A percentile compares a stretch with the other conserved stretches of the same genome.
Evolutionary conservation across 805 yeast species (phyloP).

Genomic region (Starmerella geochares): DNA sequence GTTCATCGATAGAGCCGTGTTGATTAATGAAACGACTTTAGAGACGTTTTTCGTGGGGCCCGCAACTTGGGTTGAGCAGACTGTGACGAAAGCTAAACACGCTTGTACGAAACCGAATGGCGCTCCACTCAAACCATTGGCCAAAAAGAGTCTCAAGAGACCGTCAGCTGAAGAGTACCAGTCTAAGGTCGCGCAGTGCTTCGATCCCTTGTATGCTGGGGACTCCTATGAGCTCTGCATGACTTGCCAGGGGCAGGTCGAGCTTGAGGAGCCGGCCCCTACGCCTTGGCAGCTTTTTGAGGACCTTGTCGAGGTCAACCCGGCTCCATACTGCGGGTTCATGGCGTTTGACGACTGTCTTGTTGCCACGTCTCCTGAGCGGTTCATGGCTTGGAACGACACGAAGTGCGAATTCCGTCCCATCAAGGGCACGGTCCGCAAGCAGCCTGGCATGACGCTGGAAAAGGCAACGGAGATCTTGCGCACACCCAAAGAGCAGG

Average conservation of each 20-base stretch:
- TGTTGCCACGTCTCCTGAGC: constrained; percentile 86
- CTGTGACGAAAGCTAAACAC: neutral
- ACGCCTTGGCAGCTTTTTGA: constrained; percentile 74
- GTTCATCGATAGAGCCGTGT: constrained; percentile 19
- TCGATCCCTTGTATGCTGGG: constrained; percentile 58
- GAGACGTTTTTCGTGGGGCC: constrained; percentile 17
- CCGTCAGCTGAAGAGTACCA: constrained; percentile 37
- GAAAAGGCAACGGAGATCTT: constrained; percentile 55
- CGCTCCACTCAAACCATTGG: neutral
- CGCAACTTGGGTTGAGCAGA: constrained; percentile 4
- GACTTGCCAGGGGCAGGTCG: constrained; percentile 60
- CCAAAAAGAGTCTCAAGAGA: neutral
- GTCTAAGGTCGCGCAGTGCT: constrained; percentile 51
- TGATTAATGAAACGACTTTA: constrained; percentile 9
- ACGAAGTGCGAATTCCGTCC: constrained; percentile 71
- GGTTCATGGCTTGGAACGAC: constrained; percentile 73
- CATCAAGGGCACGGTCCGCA: constrained; percentile 88
- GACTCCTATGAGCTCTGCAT: constrained; percentile 91
- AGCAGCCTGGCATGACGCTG: constrained; percentile 43
- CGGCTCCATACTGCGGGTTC: constrained; percentile 85
- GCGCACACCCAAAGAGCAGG: constrained; percentile 82
- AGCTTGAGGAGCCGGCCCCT: constrained; percentile 35
- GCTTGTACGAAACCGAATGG: neutral
- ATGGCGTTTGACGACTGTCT: constrained; percentile 58
- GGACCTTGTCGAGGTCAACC: constrained; percentile 58